Percentiles rank a stretch among this genome's conserved stretches.
Conservation (phyloP, 768 basidiomycete species). For the Leccinum broughii region DNA sequence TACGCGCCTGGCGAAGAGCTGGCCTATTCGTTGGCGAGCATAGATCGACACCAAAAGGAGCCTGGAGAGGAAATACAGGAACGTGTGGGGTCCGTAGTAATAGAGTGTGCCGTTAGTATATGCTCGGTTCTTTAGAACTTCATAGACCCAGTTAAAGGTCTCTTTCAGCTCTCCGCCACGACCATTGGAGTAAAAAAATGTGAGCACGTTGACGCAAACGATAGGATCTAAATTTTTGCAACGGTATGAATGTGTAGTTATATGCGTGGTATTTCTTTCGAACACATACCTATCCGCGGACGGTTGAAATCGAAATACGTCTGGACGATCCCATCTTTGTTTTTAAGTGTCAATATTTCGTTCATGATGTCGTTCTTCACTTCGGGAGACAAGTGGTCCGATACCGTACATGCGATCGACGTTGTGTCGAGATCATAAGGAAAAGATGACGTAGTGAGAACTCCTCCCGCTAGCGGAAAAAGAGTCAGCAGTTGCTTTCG, state of each 20-base stretch:
- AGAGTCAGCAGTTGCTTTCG: neutral
- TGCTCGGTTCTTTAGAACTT: constrained; percentile 24
- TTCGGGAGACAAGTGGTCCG: constrained; percentile 9
- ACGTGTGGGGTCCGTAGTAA: constrained; percentile 19
- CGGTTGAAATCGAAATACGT: constrained; percentile 21
- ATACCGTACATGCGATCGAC: constrained; percentile 22
- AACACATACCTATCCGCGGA: constrained; percentile 22
- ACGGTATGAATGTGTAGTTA: neutral
- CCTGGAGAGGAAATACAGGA: constrained; percentile 25
- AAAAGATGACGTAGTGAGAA: constrained; percentile 13
- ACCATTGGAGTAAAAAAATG: constrained; percentile 22
- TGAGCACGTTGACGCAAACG: constrained; percentile 23
- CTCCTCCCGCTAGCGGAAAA: constrained; percentile 1
- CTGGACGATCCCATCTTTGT: constrained; percentile 23
- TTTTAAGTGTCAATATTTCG: constrained; percentile 18
- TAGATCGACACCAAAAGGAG: constrained; percentile 19
- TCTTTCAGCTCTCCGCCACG: constrained; percentile 19
- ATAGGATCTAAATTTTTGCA: constrained; percentile 11
- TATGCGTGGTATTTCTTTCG: neutral
- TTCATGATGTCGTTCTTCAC: constrained; percentile 26
- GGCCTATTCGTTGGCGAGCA: constrained; percentile 14
- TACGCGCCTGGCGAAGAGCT: constrained; percentile 19
- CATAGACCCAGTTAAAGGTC: constrained; percentile 23
- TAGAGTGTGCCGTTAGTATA: constrained; percentile 22
- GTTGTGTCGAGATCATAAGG: constrained; percentile 24